Evolutionary conservation across 1,284 basidiomycete genomes (phyloP).

Genomic region (Cutaneotrichosporon dermatis): DNA sequence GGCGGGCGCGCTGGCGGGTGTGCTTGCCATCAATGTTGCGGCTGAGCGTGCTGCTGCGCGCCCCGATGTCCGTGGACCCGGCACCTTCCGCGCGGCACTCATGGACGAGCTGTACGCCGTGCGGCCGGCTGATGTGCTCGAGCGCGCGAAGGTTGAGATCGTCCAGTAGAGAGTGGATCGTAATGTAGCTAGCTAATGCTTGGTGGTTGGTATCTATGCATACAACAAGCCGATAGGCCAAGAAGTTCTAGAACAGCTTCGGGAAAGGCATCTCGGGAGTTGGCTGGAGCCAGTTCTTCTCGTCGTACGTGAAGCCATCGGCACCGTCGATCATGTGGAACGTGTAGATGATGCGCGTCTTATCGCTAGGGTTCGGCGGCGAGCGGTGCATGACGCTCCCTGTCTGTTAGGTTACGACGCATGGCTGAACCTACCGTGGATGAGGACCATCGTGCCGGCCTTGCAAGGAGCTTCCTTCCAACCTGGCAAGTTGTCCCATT

Average conservation of each 20-base stretch:
- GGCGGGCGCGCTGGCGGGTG: conserved; percentile 60
- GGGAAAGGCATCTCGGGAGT: conserved; percentile 70
- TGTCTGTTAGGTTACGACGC: conserved; percentile 12
- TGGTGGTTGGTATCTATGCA: too few relatives aligned
- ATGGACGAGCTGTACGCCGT: conserved; percentile 74
- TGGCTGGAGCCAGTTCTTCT: conserved; percentile 63
- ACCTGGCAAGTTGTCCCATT: conserved; percentile 57
- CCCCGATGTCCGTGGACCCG: conserved; percentile 69
- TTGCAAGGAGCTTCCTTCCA: conserved; percentile 64
- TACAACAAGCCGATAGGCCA: too few relatives aligned
- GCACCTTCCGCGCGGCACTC: conserved; percentile 79
- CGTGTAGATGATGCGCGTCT: conserved; percentile 82
- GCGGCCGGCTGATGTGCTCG: conserved; percentile 56
- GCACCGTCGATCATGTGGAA: conserved; percentile 67
- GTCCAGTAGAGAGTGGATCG: conserved; percentile 3
- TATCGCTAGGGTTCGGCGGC: conserved; percentile 63
- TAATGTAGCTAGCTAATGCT: too few relatives aligned
- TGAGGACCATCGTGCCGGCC: conserved; percentile 76
- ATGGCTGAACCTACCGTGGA: conserved; percentile 56
- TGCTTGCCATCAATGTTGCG: conserved; percentile 76
- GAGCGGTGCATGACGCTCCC: conserved; percentile 85
- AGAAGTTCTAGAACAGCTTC: background rate
- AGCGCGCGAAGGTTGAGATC: conserved; percentile 55
- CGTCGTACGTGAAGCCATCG: conserved; percentile 41
- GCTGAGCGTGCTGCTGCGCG: conserved; percentile 65